Evolutionary conservation across 2,329 filamentous ascomycete species (phyloP), one percentile per base, ranked within the genome.

Genomic region (Apiospora kogelbergensis): DNA sequence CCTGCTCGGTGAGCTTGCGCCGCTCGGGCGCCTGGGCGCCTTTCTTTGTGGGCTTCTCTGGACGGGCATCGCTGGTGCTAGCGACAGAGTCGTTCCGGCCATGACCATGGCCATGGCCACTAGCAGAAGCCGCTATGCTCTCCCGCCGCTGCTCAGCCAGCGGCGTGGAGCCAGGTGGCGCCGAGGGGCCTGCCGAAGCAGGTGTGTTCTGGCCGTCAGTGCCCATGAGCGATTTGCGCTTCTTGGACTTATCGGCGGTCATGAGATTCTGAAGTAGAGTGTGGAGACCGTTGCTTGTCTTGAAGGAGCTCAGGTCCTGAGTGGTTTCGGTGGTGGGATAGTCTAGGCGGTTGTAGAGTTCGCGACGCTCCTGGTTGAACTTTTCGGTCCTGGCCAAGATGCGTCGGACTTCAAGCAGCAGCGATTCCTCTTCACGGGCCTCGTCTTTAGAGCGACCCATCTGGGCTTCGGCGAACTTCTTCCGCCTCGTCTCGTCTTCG

Each of bases 401-500:
- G 70, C 96, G 91, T 76, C 97, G 94, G 68, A 99, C 89, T 78
- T 99, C 96, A 69, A 95, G 87, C 22, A 99, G 86, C 2, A 99
- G 83, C 42, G 93, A 91, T 74, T 97, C 93, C 81, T 99, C 96
- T 79, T 99, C 96, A 71, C 93, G 90, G 33, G 95, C 93, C 80
- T 99, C 95, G 72, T 97, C 94, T 71, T 90, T 91, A 10, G 91
- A 92, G 48, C 96, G 89, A 64, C 90, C 89, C 72, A 98, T 87
- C 63, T 95, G 89, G 65, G 91, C 90, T 72, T 92, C 88, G 3
- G 94, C 95, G 75, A 97, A 93, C 69, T 92, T 89, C 82, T 98
- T 99, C 71, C 96, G 90, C 67, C 89, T 85, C 30, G 86, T 87
- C 81, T 99, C 96, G 74, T 93, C 90, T 20, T 88, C 85, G 0